Percentiles rank a stretch among this genome's conserved stretches.
phyloP scores from a whole-genome alignment of 2,329 filamentous ascomycete genomes.

The Pyrenophora tritici-repentis region DNA sequence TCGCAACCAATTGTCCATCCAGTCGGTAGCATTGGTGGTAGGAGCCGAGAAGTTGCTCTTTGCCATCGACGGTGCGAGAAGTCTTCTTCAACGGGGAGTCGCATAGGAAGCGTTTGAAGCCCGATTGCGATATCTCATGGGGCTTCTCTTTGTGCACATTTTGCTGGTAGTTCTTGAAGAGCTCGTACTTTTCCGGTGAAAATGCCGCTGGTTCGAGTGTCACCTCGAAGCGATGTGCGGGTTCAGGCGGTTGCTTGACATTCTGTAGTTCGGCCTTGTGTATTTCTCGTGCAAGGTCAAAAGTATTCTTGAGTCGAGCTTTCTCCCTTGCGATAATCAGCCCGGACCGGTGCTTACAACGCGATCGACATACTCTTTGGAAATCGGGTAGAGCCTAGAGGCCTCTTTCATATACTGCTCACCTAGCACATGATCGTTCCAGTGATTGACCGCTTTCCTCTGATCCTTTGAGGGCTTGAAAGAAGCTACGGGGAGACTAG shows the following conservation, averaged over 20 bases:
- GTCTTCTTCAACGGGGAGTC: constrained; percentile 65
- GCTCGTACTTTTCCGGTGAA: constrained; percentile 73
- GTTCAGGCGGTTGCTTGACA: constrained; percentile 63
- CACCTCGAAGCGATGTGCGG: constrained; percentile 70
- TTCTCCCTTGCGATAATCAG: constrained; percentile 51
- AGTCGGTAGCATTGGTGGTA: constrained; percentile 83
- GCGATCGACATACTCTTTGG: constrained; percentile 61
- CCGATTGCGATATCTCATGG: constrained; percentile 61
- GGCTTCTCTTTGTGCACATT: constrained; percentile 71
- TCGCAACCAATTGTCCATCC: constrained; percentile 74
- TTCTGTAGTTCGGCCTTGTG: constrained; percentile 68
- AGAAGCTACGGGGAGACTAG: constrained; percentile 65
- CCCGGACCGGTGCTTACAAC: neutral
- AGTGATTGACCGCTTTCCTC: constrained; percentile 74
- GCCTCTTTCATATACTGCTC: constrained; percentile 69
- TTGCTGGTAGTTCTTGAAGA: constrained; percentile 77
- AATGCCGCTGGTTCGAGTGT: constrained; percentile 72
- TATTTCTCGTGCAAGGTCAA: constrained; percentile 68
- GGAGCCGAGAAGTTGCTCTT: constrained; percentile 67
- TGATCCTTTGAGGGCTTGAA: constrained; percentile 74
- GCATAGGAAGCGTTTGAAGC: constrained; percentile 77
- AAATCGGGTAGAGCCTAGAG: constrained; percentile 67
- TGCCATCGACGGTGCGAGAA: constrained; percentile 53
- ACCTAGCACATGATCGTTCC: constrained; percentile 73
- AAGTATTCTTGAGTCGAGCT: constrained; percentile 68